Evolutionary conservation across 192 early-diverging fungal species (phyloP).

Genomic region (Gonapodya prolifera): DNA sequence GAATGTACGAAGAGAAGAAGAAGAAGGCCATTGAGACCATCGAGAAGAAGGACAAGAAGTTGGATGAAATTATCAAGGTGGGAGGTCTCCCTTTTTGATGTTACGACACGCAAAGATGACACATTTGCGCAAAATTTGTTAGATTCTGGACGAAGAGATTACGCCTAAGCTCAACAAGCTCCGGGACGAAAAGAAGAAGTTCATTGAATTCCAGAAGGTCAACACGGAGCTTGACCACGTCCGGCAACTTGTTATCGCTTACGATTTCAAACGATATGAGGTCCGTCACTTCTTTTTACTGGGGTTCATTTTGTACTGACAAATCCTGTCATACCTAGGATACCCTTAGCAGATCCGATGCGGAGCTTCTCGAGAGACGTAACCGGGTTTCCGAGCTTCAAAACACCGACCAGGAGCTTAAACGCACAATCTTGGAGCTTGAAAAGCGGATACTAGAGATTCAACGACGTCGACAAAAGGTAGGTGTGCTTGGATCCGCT

Average conservation of each 20-base stretch:
- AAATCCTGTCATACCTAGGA: conserved; percentile 12
- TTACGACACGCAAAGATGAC: not conserved
- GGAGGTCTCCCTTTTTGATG: not conserved
- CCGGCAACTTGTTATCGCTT: conserved; percentile 65
- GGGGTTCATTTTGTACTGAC: not conserved
- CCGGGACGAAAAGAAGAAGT: conserved; percentile 70
- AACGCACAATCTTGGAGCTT: conserved; percentile 10
- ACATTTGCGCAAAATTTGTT: conserved; percentile 7
- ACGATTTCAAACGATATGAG: conserved; percentile 65
- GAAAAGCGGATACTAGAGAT: conserved; percentile 51
- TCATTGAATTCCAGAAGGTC: conserved; percentile 86
- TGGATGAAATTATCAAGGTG: conserved; percentile 75
- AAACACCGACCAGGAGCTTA: conserved; percentile 13
- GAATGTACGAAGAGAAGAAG: conserved; percentile 98
- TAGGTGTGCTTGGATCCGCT: not conserved
- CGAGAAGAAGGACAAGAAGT: conserved; percentile 88
- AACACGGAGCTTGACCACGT: conserved; percentile 79
- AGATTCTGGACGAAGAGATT: conserved; percentile 81
- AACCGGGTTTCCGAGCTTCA: conserved; percentile 26
- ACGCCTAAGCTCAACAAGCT: conserved; percentile 83
- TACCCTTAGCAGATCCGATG: conserved; percentile 19
- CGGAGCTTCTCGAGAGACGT: conserved; percentile 19
- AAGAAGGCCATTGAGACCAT: conserved; percentile 88
- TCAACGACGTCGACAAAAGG: not conserved
- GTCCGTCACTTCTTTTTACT: conserved; percentile 23